These are phyloP conservation scores for Fagopyrum esculentum DNA, from an alignment of 148 eudicot species.

Conservation along the genomic window DNA sequence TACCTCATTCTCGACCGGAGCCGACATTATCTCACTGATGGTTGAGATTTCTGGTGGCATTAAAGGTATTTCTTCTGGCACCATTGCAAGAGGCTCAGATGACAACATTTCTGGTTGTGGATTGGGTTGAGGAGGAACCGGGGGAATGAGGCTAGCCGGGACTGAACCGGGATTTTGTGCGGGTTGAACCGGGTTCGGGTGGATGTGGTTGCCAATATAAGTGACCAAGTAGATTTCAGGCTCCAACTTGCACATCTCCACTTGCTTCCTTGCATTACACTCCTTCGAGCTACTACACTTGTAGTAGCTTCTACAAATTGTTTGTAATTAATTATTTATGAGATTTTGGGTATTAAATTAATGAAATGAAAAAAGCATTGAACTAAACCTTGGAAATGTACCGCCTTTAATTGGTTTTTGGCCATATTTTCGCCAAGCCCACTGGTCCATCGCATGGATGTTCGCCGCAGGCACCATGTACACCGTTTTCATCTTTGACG, in stretches of 20 bases:
- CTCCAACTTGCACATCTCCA: background rate
- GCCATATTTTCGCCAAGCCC: conserved; percentile 12
- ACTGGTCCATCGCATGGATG: background rate
- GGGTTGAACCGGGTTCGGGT: conserved; percentile 1
- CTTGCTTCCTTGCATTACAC: conserved; percentile 6
- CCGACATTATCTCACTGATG: too few relatives aligned
- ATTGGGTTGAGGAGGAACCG: background rate
- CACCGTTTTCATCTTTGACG: background rate
- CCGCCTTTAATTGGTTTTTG: background rate
- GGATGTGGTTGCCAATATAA: background rate
- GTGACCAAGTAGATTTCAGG: background rate
- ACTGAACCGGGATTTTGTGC: background rate
- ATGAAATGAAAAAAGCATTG: background rate
- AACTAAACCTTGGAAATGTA: background rate
- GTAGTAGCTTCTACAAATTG: background rate
- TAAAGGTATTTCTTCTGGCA: too few relatives aligned
- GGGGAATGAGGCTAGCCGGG: background rate
- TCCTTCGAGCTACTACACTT: background rate
- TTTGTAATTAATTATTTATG: background rate
- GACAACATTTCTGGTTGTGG: too few relatives aligned
- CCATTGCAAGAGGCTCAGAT: too few relatives aligned
- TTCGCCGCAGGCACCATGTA: background rate
- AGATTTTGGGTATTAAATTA: background rate
- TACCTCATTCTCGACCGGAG: too few relatives aligned
- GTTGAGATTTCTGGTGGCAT: too few relatives aligned